phyloP scores from a whole-genome alignment of 768 basidiomycete species.

The Trametes villosa region DNA sequence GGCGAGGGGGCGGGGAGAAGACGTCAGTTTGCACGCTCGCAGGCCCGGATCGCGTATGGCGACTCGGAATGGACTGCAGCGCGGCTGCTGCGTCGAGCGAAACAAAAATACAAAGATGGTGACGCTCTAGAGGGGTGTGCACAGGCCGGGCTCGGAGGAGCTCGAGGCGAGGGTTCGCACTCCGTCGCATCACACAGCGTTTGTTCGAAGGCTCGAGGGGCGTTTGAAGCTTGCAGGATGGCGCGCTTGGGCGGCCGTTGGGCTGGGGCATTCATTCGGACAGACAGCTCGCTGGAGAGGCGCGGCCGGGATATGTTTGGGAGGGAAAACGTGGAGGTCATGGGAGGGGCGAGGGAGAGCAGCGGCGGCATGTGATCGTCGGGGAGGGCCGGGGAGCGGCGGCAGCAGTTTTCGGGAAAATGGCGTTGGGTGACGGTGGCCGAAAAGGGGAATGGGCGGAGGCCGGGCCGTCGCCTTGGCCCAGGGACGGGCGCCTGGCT shows the following conservation, averaged over 20 bases:
- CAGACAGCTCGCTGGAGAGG: background rate
- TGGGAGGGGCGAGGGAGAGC: background rate
- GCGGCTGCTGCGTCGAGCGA: background rate
- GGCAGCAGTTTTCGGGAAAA: slow-evolving; percentile 13
- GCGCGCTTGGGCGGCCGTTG: background rate
- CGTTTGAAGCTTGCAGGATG: background rate
- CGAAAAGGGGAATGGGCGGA: slow-evolving; percentile 7
- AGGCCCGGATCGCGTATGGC: background rate
- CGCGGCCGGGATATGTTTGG: background rate
- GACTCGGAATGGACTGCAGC: background rate
- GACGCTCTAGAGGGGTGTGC: background rate
- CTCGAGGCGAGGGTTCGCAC: background rate
- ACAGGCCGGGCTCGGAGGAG: background rate
- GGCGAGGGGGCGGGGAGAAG: slow-evolving; percentile 1
- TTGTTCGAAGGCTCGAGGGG: background rate
- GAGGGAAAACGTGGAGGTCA: slow-evolving; percentile 2
- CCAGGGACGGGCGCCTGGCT: slow-evolving; percentile 4
- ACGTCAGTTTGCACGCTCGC: slow-evolving; percentile 1
- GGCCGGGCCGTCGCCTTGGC: background rate
- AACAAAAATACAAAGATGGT: background rate
- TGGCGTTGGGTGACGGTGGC: slow-evolving; percentile 15
- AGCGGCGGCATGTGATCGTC: slow-evolving; percentile 15
- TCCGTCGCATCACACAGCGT: slow-evolving; percentile 6
- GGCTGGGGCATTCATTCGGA: background rate
- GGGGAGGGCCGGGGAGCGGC: slow-evolving; percentile 5